Conservation (phyloP, 495 filamentous ascomycete genomes). For the Friedmanniomyces simplex region DNA sequence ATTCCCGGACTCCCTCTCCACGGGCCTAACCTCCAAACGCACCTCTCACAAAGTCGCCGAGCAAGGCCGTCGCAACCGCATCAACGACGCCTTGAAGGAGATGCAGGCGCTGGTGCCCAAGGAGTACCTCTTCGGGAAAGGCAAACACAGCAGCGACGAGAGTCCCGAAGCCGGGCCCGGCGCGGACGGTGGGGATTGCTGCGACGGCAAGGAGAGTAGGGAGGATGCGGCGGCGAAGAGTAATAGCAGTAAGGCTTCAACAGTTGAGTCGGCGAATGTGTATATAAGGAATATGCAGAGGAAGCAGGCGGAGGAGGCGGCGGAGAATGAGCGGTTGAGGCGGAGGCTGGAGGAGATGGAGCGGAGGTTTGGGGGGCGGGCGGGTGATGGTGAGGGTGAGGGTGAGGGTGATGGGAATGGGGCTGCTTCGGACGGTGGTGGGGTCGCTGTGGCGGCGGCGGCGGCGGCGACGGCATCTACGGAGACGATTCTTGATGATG, state of each 20-base stretch:
- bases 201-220: slow-evolving; percentile 24
- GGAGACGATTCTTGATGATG: background rate
- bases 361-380: slow-evolving; percentile 16
- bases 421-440: background rate
- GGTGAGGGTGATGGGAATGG: background rate
- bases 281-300: slow-evolving; percentile 81
- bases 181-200: slow-evolving; percentile 20
- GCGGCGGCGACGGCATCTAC: background rate
- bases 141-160: background rate
- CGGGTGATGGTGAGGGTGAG: background rate
- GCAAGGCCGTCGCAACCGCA: slow-evolving; percentile 87
- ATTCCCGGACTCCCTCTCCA: slow-evolving; percentile 82
- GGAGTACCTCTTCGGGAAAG: background rate
- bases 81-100: slow-evolving; percentile 87
- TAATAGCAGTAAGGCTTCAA: slow-evolving; percentile 84
- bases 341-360: slow-evolving; percentile 39
- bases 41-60: slow-evolving; percentile 97
- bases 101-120: slow-evolving; percentile 56
- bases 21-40: slow-evolving; percentile 88
- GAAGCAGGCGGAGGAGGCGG: slow-evolving; percentile 58
- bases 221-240: slow-evolving; percentile 40
- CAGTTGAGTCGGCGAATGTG: slow-evolving; percentile 89
- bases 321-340: slow-evolving; percentile 54
- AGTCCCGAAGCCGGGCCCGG: slow-evolving; percentile 33
- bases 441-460: background rate